Base-by-base conservation (phyloP, 1,284 basidiomycete genomes). In the Phellinidium pouzarii region DNA sequence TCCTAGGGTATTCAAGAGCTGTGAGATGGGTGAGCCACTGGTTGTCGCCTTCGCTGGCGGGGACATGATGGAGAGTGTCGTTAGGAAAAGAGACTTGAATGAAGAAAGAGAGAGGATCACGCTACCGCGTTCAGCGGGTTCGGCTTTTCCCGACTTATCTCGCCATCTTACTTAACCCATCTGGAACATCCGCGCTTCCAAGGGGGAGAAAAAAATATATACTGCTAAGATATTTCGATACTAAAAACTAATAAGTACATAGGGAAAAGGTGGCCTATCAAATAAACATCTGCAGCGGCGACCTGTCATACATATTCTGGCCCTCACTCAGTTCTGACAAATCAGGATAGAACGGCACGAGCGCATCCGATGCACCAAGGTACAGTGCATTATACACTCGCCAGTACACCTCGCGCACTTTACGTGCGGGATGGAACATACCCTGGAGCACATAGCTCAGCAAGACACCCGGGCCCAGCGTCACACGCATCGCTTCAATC, bases 301-400 rank as follows among this genome's bases (percentile, higher is more conserved):
- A 88, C 54, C 89, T 79, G 62, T 89, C 89, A 69, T 91, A 94
- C 45, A 87, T 80, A 66, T 94, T 94, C 66, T 89, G 82, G 44
- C 91, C 84, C 69, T 94, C 92, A 58, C 85, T 90, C 52, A 92
- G 72, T 63, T 93, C 90, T 3, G 87, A 79, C 12, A 94, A 71
- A 64, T 94, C 90, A 25, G 95, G 94, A 67, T 94, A 97, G 74
- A 94, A 97, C 0, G 91, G 93, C 3, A 97, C 94, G 68, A 98
- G 77, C 6, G 91, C 84, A 64, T 97, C 94, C 44, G 83, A 71
- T 0, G 93, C 87, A 42, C 94, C 93, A 14, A 96, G 78, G 65
- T 95, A 92, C 36, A 94, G 71, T 4, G 91, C 82, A 68, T 92
- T 97, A 73, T 96, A 97, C 59, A 94, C 75, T 50, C 93, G 81